These are phyloP conservation scores for Camellia oleifera DNA, from an alignment of 179 eudicot genomes.

Conservation along the genomic window DNA sequence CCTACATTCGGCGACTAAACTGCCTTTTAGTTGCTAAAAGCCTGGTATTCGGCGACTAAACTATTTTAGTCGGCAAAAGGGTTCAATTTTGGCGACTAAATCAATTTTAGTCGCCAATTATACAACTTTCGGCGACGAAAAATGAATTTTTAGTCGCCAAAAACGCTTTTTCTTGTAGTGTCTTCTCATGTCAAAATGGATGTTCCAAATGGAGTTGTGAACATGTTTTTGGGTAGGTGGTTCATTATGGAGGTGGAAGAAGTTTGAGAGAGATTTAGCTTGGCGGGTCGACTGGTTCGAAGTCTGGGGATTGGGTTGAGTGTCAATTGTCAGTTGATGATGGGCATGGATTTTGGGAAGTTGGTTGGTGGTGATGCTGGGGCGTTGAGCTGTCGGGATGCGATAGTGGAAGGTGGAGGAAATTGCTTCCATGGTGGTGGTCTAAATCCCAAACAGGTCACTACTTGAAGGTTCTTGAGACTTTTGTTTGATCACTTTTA, in stretches of 20 bases:
- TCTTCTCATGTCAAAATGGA: not conserved
- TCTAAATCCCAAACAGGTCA: not conserved
- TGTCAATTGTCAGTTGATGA: not conserved
- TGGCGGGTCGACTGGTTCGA: conserved; percentile 21
- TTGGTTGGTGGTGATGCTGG: not conserved
- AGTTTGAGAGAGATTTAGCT: conserved; percentile 44
- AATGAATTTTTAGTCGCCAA: no score
- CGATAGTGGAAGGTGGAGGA: conserved; percentile 9
- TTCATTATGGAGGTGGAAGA: conserved; percentile 42
- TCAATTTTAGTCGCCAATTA: no score
- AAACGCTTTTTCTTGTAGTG: no score
- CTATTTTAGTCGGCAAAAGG: no score
- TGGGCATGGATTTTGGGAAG: conserved; percentile 9
- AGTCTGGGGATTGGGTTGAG: not conserved
- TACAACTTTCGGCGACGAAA: no score
- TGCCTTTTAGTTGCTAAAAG: no score
- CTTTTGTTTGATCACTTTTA: no score
- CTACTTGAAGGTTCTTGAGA: no score
- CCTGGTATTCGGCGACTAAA: no score
- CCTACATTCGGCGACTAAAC: no score
- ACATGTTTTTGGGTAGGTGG: conserved; percentile 24
- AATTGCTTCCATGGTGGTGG: not conserved
- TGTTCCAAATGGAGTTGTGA: conserved; percentile 14
- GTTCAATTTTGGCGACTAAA: no score
- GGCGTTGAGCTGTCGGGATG: not conserved